Base-by-base conservation (phyloP, 2,329 filamentous ascomycete species). In the Fusarium musae region DNA sequence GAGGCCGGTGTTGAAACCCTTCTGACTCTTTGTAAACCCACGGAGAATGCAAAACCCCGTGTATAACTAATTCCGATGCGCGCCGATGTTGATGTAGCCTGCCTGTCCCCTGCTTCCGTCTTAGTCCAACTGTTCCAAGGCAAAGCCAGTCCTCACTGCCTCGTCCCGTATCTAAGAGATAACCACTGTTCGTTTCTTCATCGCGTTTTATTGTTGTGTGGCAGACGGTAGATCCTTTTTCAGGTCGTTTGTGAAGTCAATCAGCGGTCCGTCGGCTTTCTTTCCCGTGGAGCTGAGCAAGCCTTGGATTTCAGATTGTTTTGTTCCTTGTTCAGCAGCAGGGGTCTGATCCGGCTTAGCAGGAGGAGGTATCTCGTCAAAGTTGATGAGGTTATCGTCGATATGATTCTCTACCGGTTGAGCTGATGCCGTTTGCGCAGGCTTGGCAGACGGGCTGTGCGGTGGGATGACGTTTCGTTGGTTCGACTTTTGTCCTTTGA, bases 401-500 rank as follows among this genome's bases (percentile, higher is more conserved):
- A 74, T 69, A 39, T 77, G 70, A 19, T 73, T 75, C 28, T 74
- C 65, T 13, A 53, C 36, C 9, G 34, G 68, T 34, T 54, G 60
- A 83, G 37, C 47, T 50, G 66, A 36, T 34, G 52, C 46, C 50
- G 65, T 39, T 42, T 75, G 63, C 23, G 58, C 42, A 34, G 60
- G 54, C n/a, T 66, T 69, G 19, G 70, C 42, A 39, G 70, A 50
- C 32, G 72, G 67, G 78, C 66, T 78, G 62, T 72, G 77, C 7
- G 88, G 85, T 69, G 90, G 88, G 64, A 92, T 90, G 72, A 87
- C 80, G 75, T 88, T 88, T 80, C 86, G 84, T 61, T 86, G 83
- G 46, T 84, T 83, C 30, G 85, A 81, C 76, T 88, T 89, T 80
- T 97, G 94, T 37, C 94, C 95, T 43, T 90, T 89, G 32, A 98